These are phyloP conservation scores for Calonectria honghensis DNA, from an alignment of 2,329 filamentous ascomycete genomes.

Conservation along the genomic window DNA sequence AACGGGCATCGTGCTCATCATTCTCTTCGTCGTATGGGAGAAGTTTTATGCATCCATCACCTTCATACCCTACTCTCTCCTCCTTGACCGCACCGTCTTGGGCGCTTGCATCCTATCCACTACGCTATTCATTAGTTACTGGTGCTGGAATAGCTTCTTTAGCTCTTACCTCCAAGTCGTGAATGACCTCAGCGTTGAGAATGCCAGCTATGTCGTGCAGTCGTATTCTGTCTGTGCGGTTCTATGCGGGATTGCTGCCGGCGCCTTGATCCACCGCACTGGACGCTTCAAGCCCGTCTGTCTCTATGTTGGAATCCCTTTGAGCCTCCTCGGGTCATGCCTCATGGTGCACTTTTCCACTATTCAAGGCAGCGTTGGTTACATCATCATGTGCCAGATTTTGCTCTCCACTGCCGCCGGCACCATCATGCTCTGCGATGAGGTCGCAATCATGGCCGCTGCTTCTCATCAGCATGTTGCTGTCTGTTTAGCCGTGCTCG, in stretches of 20 bases:
- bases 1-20: slow-evolving; percentile 71
- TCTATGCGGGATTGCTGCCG: slow-evolving; percentile 63
- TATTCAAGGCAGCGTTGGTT: slow-evolving; percentile 56
- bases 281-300: slow-evolving; percentile 59
- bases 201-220: slow-evolving; percentile 58
- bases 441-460: slow-evolving; percentile 60
- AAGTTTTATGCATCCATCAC: slow-evolving; percentile 67
- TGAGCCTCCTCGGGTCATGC: slow-evolving; percentile 56
- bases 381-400: slow-evolving; percentile 63
- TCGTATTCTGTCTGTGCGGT: slow-evolving; percentile 61
- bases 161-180: slow-evolving; percentile 65
- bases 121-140: slow-evolving; percentile 56
- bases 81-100: slow-evolving; percentile 55
- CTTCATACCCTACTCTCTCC: slow-evolving; percentile 66
- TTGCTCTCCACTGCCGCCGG: slow-evolving; percentile 58
- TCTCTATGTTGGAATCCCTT: slow-evolving; percentile 55
- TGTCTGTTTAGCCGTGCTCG: slow-evolving; percentile 72
- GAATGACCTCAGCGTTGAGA: slow-evolving; percentile 52
- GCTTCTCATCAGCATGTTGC: slow-evolving; percentile 70
- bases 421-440: slow-evolving; percentile 54
- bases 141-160: slow-evolving; percentile 63
- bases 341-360: slow-evolving; percentile 61
- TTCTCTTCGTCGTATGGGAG: slow-evolving; percentile 68
- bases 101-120: slow-evolving; percentile 52
- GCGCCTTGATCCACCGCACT: slow-evolving; percentile 59